Percentiles rank a stretch among this genome's conserved stretches.
Conservation (phyloP, 805 yeast species). For the Monosporozyma yasuniensis region DNA sequence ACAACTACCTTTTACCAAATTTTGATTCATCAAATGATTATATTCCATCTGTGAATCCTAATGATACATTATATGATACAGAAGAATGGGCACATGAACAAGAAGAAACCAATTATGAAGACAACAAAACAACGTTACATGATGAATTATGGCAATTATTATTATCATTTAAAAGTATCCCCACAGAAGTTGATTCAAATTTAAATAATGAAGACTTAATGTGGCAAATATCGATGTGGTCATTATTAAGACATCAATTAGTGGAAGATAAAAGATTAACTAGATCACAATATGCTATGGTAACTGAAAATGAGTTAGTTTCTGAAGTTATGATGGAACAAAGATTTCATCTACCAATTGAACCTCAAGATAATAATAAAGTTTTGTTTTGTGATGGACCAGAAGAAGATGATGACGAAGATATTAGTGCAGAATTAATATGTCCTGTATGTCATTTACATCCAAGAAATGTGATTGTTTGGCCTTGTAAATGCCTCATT, state of each 20-base stretch:
- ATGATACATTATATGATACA: background rate
- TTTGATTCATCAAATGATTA: conserved; percentile 18
- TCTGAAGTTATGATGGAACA: conserved; percentile 17
- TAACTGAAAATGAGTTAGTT: conserved; percentile 25
- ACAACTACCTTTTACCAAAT: conserved; percentile 18
- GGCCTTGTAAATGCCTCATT: conserved; percentile 92
- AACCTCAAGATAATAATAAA: conserved; percentile 5
- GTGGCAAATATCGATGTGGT: conserved; percentile 26
- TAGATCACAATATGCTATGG: conserved; percentile 27
- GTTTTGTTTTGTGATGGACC: background rate
- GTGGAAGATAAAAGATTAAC: conserved; percentile 24
- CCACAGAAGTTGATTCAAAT: background rate
- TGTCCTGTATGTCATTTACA: conserved; percentile 80
- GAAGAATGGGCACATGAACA: background rate
- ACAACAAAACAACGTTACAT: background rate
- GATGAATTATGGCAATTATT: conserved; percentile 1
- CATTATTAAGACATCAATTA: conserved; percentile 18
- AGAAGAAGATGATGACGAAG: conserved; percentile 29
- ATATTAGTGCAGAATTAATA: conserved; percentile 19
- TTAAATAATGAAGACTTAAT: conserved; percentile 9
- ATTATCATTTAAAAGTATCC: background rate
- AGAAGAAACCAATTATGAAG: background rate
- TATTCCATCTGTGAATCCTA: conserved; percentile 1
- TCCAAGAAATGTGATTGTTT: conserved; percentile 65
- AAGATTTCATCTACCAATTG: conserved; percentile 3